phyloP scores from a whole-genome alignment of 139 green algal species.

The Coelastrella sp. region DNA sequence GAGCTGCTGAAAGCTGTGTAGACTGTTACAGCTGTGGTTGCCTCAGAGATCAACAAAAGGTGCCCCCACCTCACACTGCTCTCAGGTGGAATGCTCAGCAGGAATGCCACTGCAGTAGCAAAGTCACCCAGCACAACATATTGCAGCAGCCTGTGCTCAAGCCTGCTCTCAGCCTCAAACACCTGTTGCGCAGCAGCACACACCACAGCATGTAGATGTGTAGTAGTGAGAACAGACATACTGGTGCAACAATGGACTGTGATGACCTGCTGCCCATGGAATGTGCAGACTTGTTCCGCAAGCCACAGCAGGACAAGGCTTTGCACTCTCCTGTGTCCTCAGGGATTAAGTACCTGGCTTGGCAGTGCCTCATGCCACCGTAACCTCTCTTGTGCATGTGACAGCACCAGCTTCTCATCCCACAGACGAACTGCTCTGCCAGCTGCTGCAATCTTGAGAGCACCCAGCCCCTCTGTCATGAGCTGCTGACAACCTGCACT shows the following conservation, averaged over 20 bases:
- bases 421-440: slow-evolving; percentile 57
- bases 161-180: slow-evolving; percentile 1
- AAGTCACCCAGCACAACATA: slow-evolving; percentile 77
- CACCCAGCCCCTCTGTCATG: background rate
- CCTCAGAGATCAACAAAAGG: background rate
- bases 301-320: no score
- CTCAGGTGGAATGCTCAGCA: slow-evolving; percentile 79
- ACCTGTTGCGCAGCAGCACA: background rate
- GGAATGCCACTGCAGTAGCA: slow-evolving; percentile 84
- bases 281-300: no score
- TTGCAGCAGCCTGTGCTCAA: slow-evolving; percentile 43
- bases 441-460: slow-evolving; percentile 14
- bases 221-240: no score
- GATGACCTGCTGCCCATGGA: no score
- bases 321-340: no score
- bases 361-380: slow-evolving; percentile 79
- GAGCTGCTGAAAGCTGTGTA: no score
- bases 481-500: slow-evolving; percentile 15
- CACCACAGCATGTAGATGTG: background rate
- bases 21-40: no score
- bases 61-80: slow-evolving; percentile 66
- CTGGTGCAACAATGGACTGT: no score
- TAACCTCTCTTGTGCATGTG: slow-evolving; percentile 73
- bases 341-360: background rate
- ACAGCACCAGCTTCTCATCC: slow-evolving; percentile 62